These are phyloP conservation scores for Cytospora leucostoma DNA, from an alignment of 2,329 filamentous ascomycete genomes.

Conservation along the genomic window DNA sequence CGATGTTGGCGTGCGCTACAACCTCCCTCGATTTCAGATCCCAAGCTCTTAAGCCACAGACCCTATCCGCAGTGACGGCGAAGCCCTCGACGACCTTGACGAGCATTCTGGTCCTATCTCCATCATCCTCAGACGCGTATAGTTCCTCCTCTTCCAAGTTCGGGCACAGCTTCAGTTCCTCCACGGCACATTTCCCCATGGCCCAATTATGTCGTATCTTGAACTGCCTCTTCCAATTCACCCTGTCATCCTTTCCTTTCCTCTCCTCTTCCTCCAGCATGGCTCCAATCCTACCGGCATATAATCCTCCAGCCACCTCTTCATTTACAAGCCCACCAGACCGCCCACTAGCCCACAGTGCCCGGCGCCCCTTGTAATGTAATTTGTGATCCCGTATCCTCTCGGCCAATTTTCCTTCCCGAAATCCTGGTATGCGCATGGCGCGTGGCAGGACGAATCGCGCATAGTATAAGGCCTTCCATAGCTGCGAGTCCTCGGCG, in stretches of 20 bases:
- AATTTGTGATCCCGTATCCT: constrained; percentile 39
- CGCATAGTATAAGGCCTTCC: constrained; percentile 86
- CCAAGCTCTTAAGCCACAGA: constrained; percentile 77
- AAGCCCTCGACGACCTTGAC: constrained; percentile 77
- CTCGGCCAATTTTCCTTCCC: constrained; percentile 38
- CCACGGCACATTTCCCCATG: constrained; percentile 75
- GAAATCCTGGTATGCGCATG: constrained; percentile 70
- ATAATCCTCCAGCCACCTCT: neutral
- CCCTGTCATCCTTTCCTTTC: constrained; percentile 29
- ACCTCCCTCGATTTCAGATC: constrained; percentile 64
- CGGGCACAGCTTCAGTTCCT: constrained; percentile 62
- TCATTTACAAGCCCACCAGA: constrained; percentile 42
- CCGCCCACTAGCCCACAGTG: constrained; percentile 50
- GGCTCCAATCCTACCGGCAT: constrained; percentile 33
- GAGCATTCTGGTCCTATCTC: constrained; percentile 58
- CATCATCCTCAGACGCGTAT: constrained; percentile 14
- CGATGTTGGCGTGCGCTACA: constrained; percentile 52
- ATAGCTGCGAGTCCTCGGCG: constrained; percentile 80
- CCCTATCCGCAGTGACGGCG: constrained; percentile 73
- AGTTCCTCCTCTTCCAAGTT: neutral
- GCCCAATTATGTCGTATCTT: constrained; percentile 91
- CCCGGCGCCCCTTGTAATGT: constrained; percentile 47
- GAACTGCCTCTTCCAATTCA: constrained; percentile 89
- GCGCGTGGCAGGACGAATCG: constrained; percentile 84
- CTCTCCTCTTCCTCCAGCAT: constrained; percentile 50